These are phyloP conservation scores for Sporothrix brasiliensis DNA, from an alignment of 2,329 filamentous ascomycete species.

Conservation along the genomic window DNA sequence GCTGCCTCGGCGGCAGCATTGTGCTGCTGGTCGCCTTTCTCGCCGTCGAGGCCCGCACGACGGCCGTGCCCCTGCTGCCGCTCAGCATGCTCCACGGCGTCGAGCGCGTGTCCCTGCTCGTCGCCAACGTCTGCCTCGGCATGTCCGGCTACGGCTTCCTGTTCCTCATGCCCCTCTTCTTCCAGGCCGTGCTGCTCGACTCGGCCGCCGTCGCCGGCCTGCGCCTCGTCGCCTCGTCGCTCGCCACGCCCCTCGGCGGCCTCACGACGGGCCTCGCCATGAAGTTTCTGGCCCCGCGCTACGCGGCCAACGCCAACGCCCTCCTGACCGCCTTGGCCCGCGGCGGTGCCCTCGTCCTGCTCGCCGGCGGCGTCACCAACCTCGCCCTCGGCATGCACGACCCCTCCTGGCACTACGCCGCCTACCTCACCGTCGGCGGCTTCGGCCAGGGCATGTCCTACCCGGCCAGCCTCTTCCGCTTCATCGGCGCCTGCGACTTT, in stretches of 20 bases:
- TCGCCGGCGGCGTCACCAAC: slow-evolving; percentile 51
- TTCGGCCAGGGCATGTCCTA: slow-evolving; percentile 35
- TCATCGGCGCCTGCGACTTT: neutral
- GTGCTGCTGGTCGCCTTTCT: slow-evolving; percentile 52
- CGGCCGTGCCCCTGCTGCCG: slow-evolving; percentile 58
- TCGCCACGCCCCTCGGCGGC: slow-evolving; percentile 61
- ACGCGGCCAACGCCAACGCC: slow-evolving; percentile 39
- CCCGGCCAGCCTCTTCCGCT: slow-evolving; percentile 21
- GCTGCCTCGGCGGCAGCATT: slow-evolving; percentile 49
- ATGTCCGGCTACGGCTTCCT: slow-evolving; percentile 66
- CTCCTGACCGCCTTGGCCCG: slow-evolving; percentile 57
- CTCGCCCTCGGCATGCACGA: slow-evolving; percentile 53
- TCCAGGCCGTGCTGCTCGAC: slow-evolving; percentile 67
- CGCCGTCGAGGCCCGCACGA: slow-evolving; percentile 52
- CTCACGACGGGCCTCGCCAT: slow-evolving; percentile 62
- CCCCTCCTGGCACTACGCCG: slow-evolving; percentile 55
- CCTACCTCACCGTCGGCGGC: slow-evolving; percentile 30
- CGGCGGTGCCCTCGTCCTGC: slow-evolving; percentile 54
- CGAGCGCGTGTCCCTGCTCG: slow-evolving; percentile 58
- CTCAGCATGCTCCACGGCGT: slow-evolving; percentile 59
- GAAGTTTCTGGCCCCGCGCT: slow-evolving; percentile 45
- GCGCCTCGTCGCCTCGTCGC: slow-evolving; percentile 64
- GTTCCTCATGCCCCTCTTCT: slow-evolving; percentile 72
- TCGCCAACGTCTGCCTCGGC: slow-evolving; percentile 63
- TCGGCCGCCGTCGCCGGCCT: slow-evolving; percentile 66